Evolutionary conservation across 306 rosid species (phyloP).

Genomic region (Lotus japonicus): DNA sequence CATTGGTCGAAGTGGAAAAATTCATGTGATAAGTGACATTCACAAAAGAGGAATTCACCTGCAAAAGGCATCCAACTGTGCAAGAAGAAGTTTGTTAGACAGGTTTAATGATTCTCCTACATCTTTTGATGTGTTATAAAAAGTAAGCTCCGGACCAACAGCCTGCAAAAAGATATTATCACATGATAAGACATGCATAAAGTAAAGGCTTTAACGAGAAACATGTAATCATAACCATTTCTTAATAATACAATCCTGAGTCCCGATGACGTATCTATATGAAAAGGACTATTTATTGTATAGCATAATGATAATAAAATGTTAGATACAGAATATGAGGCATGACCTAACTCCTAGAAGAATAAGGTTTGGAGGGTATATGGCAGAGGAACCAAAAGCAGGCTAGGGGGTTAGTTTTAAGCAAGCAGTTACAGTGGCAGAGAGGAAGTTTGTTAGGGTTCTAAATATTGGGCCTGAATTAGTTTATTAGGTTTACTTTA

Average conservation of each 20-base stretch:
- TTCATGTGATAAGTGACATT: background rate
- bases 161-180: constrained; percentile 51
- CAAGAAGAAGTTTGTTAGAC: constrained; percentile 81
- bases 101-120: constrained; percentile 53
- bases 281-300: background rate
- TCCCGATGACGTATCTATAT: background rate
- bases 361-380: background rate
- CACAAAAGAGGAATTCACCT: constrained; percentile 38
- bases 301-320: background rate
- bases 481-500: no score
- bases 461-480: no score
- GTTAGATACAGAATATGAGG: background rate
- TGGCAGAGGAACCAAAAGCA: no score
- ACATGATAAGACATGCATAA: background rate
- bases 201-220: background rate
- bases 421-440: no score
- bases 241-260: background rate
- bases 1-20: background rate
- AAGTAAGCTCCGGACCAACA: constrained; percentile 90
- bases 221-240: constrained; percentile 9
- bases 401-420: no score
- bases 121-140: constrained; percentile 70
- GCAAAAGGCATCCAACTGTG: constrained; percentile 85
- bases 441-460: no score
- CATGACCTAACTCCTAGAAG: background rate